Evolutionary conservation across 2,329 filamentous ascomycete species (phyloP).

Genomic region (Arachnomyces sp.): DNA sequence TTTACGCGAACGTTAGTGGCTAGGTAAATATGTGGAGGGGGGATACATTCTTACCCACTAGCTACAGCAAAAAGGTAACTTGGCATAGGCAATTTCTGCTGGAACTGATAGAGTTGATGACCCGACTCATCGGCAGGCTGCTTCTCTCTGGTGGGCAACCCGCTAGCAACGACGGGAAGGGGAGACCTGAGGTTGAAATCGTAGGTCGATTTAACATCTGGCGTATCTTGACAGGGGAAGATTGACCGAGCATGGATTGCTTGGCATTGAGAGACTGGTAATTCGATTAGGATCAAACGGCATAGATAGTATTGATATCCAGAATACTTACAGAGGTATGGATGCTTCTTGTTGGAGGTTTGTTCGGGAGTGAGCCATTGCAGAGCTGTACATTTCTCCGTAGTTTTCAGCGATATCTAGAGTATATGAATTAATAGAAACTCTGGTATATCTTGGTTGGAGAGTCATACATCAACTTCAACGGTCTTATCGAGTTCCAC

Average conservation of each 20-base stretch:
- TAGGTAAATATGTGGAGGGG: neutral
- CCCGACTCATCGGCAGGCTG: conserved; percentile 45
- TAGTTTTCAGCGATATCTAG: conserved; percentile 67
- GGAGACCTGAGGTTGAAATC: conserved; percentile 80
- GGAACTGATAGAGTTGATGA: conserved; percentile 67
- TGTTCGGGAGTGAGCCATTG: conserved; percentile 93
- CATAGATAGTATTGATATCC: neutral
- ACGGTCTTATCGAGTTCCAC: conserved; percentile 40
- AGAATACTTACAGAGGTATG: conserved; percentile 65
- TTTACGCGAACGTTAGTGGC: conserved; percentile 22
- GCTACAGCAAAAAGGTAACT: conserved; percentile 93
- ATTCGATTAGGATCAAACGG: conserved; percentile 3
- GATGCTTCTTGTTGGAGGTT: conserved; percentile 90
- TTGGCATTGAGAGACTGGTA: conserved; percentile 77
- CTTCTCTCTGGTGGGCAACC: conserved; percentile 52
- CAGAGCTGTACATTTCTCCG: conserved; percentile 77
- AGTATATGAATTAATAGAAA: conserved; percentile 3
- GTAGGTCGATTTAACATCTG: conserved; percentile 93
- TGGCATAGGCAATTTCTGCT: conserved; percentile 86
- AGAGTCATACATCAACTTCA: conserved; percentile 37
- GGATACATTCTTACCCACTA: conserved; percentile 36
- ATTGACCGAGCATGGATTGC: conserved; percentile 90
- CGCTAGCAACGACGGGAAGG: conserved; percentile 85
- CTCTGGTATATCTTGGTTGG: neutral
- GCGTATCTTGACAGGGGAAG: conserved; percentile 95